A percentile compares a stretch with the other conserved stretches of the same genome.
Conservation (phyloP, 441 rosid genomes). For the Kokia cookei region DNA sequence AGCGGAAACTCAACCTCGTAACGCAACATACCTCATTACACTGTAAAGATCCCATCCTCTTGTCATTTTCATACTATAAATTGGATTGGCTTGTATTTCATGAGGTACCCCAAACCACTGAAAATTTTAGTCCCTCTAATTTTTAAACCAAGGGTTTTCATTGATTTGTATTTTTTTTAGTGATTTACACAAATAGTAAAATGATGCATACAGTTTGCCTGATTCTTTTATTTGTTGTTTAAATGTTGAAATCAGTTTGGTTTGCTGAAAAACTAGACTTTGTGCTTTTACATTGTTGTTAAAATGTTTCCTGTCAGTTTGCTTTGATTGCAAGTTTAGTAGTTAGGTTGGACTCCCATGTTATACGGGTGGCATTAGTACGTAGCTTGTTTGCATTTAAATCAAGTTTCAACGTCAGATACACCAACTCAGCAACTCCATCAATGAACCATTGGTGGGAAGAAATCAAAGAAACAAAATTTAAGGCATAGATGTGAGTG, state of each 20-base stretch:
- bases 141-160: slow-evolving; percentile 7
- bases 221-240: slow-evolving; percentile 32
- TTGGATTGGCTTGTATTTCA: slow-evolving; percentile 14
- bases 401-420: background rate
- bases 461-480: background rate
- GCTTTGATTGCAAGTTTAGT: background rate
- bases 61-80: background rate
- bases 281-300: background rate
- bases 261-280: background rate
- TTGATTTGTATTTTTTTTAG: slow-evolving; percentile 20
- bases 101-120: background rate
- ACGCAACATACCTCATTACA: slow-evolving; percentile 9
- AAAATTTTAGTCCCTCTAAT: background rate
- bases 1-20: slow-evolving; percentile 28
- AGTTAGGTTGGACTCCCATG: background rate
- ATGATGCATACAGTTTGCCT: slow-evolving; percentile 11
- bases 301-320: background rate
- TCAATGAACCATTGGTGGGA: background rate
- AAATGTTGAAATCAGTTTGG: slow-evolving; percentile 1
- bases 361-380: background rate
- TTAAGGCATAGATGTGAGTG: background rate
- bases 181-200: slow-evolving; percentile 3
- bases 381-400: background rate
- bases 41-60: slow-evolving; percentile 19
- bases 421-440: background rate